These are phyloP conservation scores for Pseudocohnilembus persalinus DNA, from an alignment of 169 alveolate species.

Conservation along the genomic window DNA sequence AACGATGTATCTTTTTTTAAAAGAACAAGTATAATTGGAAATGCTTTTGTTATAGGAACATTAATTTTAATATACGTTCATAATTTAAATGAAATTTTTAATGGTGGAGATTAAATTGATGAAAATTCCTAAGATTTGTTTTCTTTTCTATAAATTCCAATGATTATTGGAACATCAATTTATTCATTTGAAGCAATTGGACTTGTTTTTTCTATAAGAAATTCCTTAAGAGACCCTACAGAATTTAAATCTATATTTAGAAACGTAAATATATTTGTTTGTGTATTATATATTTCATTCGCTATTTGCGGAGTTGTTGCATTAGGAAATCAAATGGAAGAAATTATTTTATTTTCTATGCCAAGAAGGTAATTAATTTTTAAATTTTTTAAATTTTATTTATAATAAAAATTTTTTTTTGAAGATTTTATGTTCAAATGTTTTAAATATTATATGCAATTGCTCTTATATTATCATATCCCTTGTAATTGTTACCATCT, in stretches of 20 bases:
- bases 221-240: constrained; percentile 6
- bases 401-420: too few relatives aligned
- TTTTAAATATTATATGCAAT: constrained; percentile 36
- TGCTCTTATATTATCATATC: constrained; percentile 38
- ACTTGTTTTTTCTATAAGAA: constrained; percentile 15
- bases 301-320: constrained; percentile 16
- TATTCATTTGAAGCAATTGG: constrained; percentile 27
- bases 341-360: constrained; percentile 36
- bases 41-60: background rate
- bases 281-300: constrained; percentile 1
- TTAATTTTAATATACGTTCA: background rate
- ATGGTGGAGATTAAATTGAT: background rate
- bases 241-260: constrained; percentile 5
- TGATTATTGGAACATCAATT: constrained; percentile 26
- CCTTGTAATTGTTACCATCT: constrained; percentile 45
- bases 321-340: constrained; percentile 19
- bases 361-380: constrained; percentile 18
- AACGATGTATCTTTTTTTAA: constrained; percentile 5
- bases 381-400: background rate
- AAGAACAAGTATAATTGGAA: constrained; percentile 4
- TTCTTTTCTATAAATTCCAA: constrained; percentile 2
- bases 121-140: background rate
- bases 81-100: too few relatives aligned
- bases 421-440: background rate
- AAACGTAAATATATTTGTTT: constrained; percentile 9